Conservation (phyloP, 2,329 filamentous ascomycete species). For the Fusarium robinianum region DNA sequence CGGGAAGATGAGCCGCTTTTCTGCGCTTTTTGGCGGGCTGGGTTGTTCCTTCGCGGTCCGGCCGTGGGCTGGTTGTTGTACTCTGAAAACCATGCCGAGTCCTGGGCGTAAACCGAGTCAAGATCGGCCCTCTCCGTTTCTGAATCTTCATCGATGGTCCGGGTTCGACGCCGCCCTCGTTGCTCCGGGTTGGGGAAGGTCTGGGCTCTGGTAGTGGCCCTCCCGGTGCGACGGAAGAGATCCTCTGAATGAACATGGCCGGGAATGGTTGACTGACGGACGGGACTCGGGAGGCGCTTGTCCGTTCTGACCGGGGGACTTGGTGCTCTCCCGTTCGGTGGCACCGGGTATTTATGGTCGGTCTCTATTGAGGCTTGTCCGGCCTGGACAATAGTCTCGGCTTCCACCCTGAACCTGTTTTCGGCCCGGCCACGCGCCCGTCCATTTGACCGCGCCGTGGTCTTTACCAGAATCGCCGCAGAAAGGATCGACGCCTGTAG, state of each 20-base stretch:
- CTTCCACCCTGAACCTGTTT: conserved; percentile 21
- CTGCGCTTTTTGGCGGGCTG: background rate
- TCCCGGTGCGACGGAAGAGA: conserved; percentile 1
- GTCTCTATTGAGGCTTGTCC: conserved; percentile 19
- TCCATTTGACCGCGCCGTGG: background rate
- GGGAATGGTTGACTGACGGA: conserved; percentile 10
- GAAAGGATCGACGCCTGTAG: conserved; percentile 18
- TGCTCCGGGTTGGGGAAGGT: background rate
- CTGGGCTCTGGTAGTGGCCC: background rate
- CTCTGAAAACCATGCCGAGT: background rate
- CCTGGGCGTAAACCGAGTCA: background rate
- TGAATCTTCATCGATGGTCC: background rate
- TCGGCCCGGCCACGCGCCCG: background rate
- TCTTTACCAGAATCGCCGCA: conserved; percentile 16
- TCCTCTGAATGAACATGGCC: conserved; percentile 13
- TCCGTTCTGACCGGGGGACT: conserved; percentile 16
- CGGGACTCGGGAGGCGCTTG: conserved; percentile 17
- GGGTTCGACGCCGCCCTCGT: background rate
- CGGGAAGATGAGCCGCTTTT: background rate
- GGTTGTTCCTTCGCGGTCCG: background rate
- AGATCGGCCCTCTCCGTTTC: background rate
- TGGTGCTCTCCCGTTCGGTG: conserved; percentile 11
- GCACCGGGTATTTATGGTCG: conserved; percentile 1
- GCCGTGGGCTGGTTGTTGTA: no score
- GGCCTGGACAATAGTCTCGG: conserved; percentile 19